Evolutionary conservation across 805 yeast species (phyloP).

Genomic region (Yarrowia sp.): DNA sequence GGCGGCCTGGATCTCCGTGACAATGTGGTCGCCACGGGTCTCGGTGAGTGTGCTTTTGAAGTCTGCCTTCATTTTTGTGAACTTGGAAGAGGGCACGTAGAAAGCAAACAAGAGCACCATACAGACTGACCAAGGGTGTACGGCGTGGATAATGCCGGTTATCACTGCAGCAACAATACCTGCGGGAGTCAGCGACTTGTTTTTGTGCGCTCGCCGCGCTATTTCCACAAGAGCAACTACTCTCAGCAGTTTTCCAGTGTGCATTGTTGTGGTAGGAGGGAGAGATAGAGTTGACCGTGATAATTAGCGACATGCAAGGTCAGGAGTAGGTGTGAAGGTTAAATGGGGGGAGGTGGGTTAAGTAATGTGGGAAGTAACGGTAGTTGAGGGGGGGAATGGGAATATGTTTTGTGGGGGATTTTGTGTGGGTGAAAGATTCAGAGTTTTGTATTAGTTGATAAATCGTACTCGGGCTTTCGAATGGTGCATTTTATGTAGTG

Average conservation of each 20-base stretch:
- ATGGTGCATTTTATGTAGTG: too few species aligned
- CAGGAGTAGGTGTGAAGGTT: too few species aligned
- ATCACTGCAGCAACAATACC: slow-evolving; percentile 42
- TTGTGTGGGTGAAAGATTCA: too few species aligned
- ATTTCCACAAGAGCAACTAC: slow-evolving; percentile 24
- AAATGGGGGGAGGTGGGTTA: too few species aligned
- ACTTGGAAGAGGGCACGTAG: slow-evolving; percentile 41
- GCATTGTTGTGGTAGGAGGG: not conserved
- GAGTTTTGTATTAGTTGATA: too few species aligned
- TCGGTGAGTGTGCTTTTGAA: slow-evolving; percentile 36
- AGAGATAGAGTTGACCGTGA: not conserved
- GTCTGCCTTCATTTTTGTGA: slow-evolving; percentile 42
- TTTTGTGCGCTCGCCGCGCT: slow-evolving; percentile 36
- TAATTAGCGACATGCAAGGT: not conserved
- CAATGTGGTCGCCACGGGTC: slow-evolving; percentile 14
- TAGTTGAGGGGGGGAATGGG: too few species aligned
- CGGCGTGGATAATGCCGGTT: slow-evolving; percentile 43
- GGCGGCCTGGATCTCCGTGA: slow-evolving; percentile 30
- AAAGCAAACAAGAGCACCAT: slow-evolving; percentile 39
- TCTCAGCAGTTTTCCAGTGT: slow-evolving; percentile 22
- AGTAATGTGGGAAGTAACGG: too few species aligned
- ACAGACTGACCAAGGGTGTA: slow-evolving; percentile 40
- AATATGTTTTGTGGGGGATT: too few species aligned
- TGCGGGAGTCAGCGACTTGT: slow-evolving; percentile 40
- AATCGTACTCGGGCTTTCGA: too few species aligned